Percentiles rank a stretch among this genome's conserved stretches.
Evolutionary conservation across 768 basidiomycete species (phyloP).

Genomic region (Tylopilus sp.): DNA sequence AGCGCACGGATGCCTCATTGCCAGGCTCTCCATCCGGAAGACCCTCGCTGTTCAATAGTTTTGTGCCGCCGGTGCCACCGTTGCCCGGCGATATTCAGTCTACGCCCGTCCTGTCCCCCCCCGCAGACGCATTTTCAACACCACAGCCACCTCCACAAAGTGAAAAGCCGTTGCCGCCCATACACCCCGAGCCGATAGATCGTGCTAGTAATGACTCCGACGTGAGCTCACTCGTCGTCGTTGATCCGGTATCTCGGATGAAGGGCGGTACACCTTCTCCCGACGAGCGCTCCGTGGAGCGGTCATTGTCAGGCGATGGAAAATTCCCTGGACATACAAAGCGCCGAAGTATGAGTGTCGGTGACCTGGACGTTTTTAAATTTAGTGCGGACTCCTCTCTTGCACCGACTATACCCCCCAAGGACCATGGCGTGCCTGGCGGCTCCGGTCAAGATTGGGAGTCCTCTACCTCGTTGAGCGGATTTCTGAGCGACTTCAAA

Average conservation of each 20-base stretch:
- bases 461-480: constrained; percentile 44
- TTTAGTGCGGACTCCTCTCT: constrained; percentile 36
- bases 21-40: constrained; percentile 23
- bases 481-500: constrained; percentile 69
- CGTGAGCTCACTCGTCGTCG: constrained; percentile 55
- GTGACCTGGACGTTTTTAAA: constrained; percentile 57
- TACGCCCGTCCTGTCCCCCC: constrained; percentile 40
- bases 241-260: constrained; percentile 44
- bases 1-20: constrained; percentile 56
- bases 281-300: constrained; percentile 28
- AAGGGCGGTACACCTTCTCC: constrained; percentile 33
- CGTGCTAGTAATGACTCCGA: constrained; percentile 43
- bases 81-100: constrained; percentile 45
- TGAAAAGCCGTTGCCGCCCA: constrained; percentile 65
- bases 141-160: constrained; percentile 32
- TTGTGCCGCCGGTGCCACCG: constrained; percentile 42
- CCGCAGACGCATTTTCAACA: constrained; percentile 49
- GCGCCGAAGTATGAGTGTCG: constrained; percentile 72
- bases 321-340: constrained; percentile 38
- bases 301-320: constrained; percentile 21
- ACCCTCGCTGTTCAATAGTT: constrained; percentile 34
- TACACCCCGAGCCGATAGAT: constrained; percentile 36
- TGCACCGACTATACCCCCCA: constrained; percentile 35
- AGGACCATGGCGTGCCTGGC: constrained; percentile 22
- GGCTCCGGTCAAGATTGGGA: constrained; percentile 35